These are phyloP conservation scores for Boletus speciosus DNA, from an alignment of 768 basidiomycete species.

Conservation along the genomic window DNA sequence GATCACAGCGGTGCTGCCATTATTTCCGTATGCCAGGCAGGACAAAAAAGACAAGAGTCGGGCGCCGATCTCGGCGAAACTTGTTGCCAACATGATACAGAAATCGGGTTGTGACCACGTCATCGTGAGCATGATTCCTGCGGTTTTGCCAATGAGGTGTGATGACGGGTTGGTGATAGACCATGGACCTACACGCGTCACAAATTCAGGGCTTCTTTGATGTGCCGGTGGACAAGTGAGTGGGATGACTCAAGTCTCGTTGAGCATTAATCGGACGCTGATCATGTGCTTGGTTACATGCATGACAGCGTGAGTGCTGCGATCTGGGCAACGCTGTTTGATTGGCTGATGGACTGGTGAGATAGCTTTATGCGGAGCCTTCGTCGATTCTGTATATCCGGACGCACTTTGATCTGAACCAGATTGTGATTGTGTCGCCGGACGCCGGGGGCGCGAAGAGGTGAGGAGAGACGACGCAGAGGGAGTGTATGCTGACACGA, in stretches of 20 bases:
- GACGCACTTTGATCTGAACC: constrained; percentile 76
- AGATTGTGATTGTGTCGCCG: constrained; percentile 94
- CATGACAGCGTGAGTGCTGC: constrained; percentile 47
- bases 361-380: constrained; percentile 90
- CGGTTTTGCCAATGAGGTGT: neutral
- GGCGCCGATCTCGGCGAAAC: constrained; percentile 96
- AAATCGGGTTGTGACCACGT: constrained; percentile 94
- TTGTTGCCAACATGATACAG: constrained; percentile 97
- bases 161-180: constrained; percentile 44
- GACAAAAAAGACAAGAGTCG: constrained; percentile 99
- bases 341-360: constrained; percentile 19
- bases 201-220: constrained; percentile 99
- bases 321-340: constrained; percentile 2
- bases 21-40: constrained; percentile 96
- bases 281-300: constrained; percentile 5
- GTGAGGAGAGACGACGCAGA: constrained; percentile 38
- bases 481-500: constrained; percentile 15
- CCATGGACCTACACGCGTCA: constrained; percentile 98
- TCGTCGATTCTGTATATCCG: constrained; percentile 94
- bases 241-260: constrained; percentile 17
- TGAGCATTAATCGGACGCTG: constrained; percentile 9
- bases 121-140: constrained; percentile 59
- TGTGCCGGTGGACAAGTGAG: constrained; percentile 98
- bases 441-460: constrained; percentile 99
- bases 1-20: constrained; percentile 97